Base-by-base conservation (phyloP, 139 green algal species). In the Chlamydomonas eustigma region DNA sequence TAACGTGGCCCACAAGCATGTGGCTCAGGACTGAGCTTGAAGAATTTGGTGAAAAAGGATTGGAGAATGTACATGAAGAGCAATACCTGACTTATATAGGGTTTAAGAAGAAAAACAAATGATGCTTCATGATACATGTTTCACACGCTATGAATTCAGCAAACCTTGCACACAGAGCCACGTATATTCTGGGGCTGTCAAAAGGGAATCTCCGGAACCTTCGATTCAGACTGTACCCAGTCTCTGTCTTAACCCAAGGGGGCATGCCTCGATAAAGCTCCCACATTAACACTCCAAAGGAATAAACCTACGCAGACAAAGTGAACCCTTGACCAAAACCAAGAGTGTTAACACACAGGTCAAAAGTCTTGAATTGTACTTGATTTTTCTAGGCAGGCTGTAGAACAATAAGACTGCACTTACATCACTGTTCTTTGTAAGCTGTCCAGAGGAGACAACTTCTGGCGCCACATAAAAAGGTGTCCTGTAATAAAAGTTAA, bases 271-370 rank as follows among this genome's bases (percentile, higher is more conserved):
- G 31, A 58, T 78, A 78, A 1, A 68, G 33, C 52, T 73, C 73
- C 71, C 71, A 65, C 73, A 78, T 74, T n/a, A 79, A 64, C 37
- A 79, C 74, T 37, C 74, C 74, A 67, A 74, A 79, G 2, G 37
- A 50, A 64, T 79, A 79, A 6, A 79, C 74, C 34, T 79, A 39
- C n/a, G 12, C 44, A n/a, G n/a, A n/a, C n/a, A n/a, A n/a, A n/a
- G n/a, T n/a, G n/a, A n/a, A n/a, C n/a, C n/a, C n/a, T n/a, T n/a
- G n/a, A n/a, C n/a, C n/a, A n/a, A n/a, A n/a, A n/a, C n/a, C n/a
- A n/a, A n/a, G n/a, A n/a, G n/a, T n/a, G n/a, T n/a, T n/a, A n/a
- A n/a, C n/a, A n/a, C n/a, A n/a, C n/a, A n/a, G n/a, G n/a, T n/a
- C n/a, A n/a, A n/a, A n/a, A n/a, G n/a, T n/a, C n/a, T n/a, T n/a